These are phyloP conservation scores for Xylariaceae sp. DNA, from an alignment of 2,329 filamentous ascomycete species.

Conservation along the genomic window DNA sequence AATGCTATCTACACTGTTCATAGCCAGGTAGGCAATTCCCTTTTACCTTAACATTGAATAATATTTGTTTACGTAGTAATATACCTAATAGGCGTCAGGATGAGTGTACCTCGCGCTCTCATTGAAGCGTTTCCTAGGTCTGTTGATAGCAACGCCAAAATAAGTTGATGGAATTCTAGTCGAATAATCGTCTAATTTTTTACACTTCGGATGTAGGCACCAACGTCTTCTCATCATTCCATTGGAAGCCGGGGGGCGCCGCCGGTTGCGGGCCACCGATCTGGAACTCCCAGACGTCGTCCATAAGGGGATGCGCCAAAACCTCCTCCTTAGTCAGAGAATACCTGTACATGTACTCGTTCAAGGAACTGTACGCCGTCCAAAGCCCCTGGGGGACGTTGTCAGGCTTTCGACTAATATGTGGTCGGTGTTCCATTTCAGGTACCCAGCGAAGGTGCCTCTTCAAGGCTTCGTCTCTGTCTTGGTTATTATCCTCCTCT, in stretches of 20 bases:
- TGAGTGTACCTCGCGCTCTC: too few species aligned
- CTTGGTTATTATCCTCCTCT: not conserved
- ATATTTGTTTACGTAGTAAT: too few species aligned
- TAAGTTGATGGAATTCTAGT: too few species aligned
- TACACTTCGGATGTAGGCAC: constrained; percentile 2
- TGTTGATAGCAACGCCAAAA: too few species aligned
- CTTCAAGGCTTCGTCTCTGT: not conserved
- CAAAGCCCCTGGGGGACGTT: constrained; percentile 15
- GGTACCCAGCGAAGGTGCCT: constrained; percentile 22
- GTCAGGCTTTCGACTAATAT: constrained; percentile 7
- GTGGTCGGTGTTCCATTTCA: constrained; percentile 18
- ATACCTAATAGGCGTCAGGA: too few species aligned
- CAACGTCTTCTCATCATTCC: constrained; percentile 10
- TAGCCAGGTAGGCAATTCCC: too few species aligned
- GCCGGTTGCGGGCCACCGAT: constrained; percentile 8
- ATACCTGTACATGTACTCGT: constrained; percentile 24
- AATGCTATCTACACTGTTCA: too few species aligned
- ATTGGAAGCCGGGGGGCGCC: constrained; percentile 18
- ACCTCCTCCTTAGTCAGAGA: constrained; percentile 17
- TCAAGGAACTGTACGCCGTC: constrained; percentile 25
- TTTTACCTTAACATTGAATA: too few species aligned
- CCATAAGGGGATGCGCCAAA: constrained; percentile 18
- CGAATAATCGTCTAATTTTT: not conserved
- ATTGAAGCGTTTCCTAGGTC: too few species aligned
- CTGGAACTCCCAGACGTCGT: constrained; percentile 22